A percentile compares a stretch with the other conserved stretches of the same genome.
phyloP scores from a whole-genome alignment of 306 rosid species.

The Ormosia emarginata region DNA sequence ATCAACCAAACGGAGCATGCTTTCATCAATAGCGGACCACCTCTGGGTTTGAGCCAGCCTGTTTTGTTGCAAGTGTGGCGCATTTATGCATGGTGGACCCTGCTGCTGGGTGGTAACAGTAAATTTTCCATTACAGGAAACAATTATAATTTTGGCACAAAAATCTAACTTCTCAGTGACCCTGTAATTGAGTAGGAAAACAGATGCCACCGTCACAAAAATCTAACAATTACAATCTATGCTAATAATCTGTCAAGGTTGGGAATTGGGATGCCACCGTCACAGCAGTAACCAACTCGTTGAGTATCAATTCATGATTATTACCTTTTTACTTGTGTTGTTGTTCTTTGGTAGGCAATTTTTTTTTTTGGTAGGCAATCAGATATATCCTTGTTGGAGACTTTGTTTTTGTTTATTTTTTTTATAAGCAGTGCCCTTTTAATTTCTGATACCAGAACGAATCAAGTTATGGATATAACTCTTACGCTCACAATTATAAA shows the following conservation, averaged over 20 bases:
- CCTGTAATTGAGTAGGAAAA: not conserved
- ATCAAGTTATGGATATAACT: too few species aligned
- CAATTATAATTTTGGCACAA: conserved; percentile 40
- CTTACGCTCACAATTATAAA: too few species aligned
- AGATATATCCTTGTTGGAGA: too few species aligned
- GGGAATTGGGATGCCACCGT: too few species aligned
- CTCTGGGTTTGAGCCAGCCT: conserved; percentile 26
- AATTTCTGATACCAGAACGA: too few species aligned
- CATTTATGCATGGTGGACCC: conserved; percentile 34
- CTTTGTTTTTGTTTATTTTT: too few species aligned
- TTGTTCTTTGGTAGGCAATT: too few species aligned
- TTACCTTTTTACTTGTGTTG: too few species aligned
- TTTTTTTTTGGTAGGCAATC: too few species aligned
- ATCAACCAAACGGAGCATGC: conserved; percentile 29
- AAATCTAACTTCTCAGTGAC: conserved; percentile 15
- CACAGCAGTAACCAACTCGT: too few species aligned
- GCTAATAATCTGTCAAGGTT: not conserved
- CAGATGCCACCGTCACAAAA: not conserved
- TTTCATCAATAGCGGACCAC: conserved; percentile 29
- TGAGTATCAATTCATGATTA: too few species aligned
- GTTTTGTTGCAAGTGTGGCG: conserved; percentile 30
- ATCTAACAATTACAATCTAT: not conserved
- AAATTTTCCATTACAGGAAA: conserved; percentile 41
- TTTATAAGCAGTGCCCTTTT: too few species aligned
- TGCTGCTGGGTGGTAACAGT: conserved; percentile 14